Percentiles rank a stretch among this genome's conserved stretches.
phyloP scores from a whole-genome alignment of 495 filamentous ascomycete species.

The Aspergillus steynii region DNA sequence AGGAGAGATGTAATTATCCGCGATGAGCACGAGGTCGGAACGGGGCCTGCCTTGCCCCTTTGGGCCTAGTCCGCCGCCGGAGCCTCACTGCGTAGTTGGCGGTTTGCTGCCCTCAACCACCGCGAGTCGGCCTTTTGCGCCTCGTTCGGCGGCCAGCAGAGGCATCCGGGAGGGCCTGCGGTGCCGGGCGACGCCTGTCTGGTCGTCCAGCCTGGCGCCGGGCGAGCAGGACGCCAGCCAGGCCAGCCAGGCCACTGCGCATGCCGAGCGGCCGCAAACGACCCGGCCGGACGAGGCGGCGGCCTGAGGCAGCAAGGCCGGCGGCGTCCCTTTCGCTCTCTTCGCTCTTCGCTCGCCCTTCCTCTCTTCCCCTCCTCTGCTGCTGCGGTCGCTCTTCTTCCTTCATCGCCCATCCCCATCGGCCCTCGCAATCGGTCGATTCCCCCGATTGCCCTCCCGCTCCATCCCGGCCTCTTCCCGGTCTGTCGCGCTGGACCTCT shows the following conservation, averaged over 20 bases:
- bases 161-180: too few relatives aligned
- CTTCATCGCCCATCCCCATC: slow-evolving; percentile 13
- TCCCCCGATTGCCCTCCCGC: slow-evolving; percentile 22
- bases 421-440: slow-evolving; percentile 13
- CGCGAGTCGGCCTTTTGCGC: too few relatives aligned
- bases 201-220: too few relatives aligned
- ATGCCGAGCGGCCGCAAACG: slow-evolving; percentile 15
- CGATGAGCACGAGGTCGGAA: slow-evolving; percentile 27
- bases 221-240: too few relatives aligned
- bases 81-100: slow-evolving; percentile 22
- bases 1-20: slow-evolving; percentile 18
- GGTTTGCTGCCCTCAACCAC: neutral
- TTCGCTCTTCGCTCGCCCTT: slow-evolving; percentile 13
- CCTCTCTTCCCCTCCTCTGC: slow-evolving; percentile 10
- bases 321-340: slow-evolving; percentile 13
- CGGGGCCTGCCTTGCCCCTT: slow-evolving; percentile 26
- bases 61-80: slow-evolving; percentile 29
- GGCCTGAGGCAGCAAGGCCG: slow-evolving; percentile 20
- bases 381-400: slow-evolving; percentile 14
- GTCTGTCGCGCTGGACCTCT: slow-evolving; percentile 16
- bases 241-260: neutral
- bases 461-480: slow-evolving; percentile 20
- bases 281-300: slow-evolving; percentile 1
- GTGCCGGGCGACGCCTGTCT: too few relatives aligned
- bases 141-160: too few relatives aligned